Evolutionary conservation across 768 basidiomycete genomes (phyloP), one percentile per base, ranked within the genome.

Genomic region (Cantharellus anzutake): DNA sequence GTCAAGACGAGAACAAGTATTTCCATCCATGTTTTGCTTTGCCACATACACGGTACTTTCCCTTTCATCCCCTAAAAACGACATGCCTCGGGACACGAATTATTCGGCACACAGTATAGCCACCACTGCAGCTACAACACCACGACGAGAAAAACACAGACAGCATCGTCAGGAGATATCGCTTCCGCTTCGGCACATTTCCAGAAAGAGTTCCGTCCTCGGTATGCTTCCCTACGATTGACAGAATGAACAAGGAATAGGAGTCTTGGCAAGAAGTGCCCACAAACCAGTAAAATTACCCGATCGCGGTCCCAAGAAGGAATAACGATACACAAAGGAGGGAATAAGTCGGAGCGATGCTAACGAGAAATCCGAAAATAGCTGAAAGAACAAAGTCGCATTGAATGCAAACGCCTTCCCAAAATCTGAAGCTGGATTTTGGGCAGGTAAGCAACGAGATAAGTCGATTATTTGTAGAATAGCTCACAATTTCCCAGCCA

Each of bases 121-220:
- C 41, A 93, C 80, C 5, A 90, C 67, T 0, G 92, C 89, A 1
- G 90, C 75, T 3, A 96, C 69, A 50, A 98, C 88, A 0, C 93
- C 83, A 52, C 94, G 42, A 96, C 71, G 3, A 92, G 75, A 97
- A 97, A 74, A 97, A 98, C n/a, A 92, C 79, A 3, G 90, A 91
- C 34, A 96, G 78, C 0, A 84, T 85, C 0, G 90, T 94, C 58
- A 97, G 83, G 39, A 98, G 79, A 68, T 94, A 91, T 66, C 91
- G 82, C 63, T 92, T 90, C n/a, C 80, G 79, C 63, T 83, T 81
- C 2, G 94, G 94, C 74, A 97, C 82, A 65, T 96, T 91, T 99
- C 94, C 4, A 91, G 75, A 77, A 2, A 94, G 79, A 0, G 91
- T 97, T 3, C 93, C 92, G 64, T 97, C 94, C 0, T 98, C 0